A percentile compares a stretch with the other conserved stretches of the same genome.
These are phyloP conservation scores for Cymbopogon citratus DNA, from an alignment of 176 grass and related monocot species.

Conservation along the genomic window DNA sequence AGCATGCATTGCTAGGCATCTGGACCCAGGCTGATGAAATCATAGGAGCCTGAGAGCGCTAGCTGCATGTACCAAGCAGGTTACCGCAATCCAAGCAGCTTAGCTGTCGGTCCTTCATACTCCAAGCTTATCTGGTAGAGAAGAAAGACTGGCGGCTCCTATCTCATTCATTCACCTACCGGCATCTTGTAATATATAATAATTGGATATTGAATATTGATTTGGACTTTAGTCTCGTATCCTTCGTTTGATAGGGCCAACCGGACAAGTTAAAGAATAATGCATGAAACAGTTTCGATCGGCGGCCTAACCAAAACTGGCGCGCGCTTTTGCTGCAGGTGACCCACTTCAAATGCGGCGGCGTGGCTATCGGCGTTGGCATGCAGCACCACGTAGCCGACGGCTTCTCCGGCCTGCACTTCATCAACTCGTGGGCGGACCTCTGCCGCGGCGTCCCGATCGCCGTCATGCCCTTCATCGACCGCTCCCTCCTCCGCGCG, in stretches of 20 bases:
- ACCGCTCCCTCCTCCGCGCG: conserved; percentile 72
- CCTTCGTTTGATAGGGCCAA: background rate
- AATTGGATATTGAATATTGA: background rate
- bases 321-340: conserved; percentile 49
- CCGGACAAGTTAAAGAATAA: background rate
- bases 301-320: background rate
- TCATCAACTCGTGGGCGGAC: conserved; percentile 96
- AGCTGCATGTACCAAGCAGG: background rate
- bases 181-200: background rate
- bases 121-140: background rate
- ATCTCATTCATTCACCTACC: background rate
- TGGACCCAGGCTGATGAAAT: background rate
- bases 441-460: conserved; percentile 59
- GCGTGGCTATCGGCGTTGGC: conserved; percentile 72
- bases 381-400: conserved; percentile 96
- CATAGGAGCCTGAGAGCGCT: too few species aligned
- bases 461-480: conserved; percentile 63
- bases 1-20: background rate
- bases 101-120: background rate
- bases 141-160: background rate
- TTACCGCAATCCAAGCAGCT: background rate
- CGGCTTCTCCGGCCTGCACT: conserved; percentile 80
- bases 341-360: conserved; percentile 87
- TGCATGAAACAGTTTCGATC: background rate
- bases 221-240: background rate